These are phyloP conservation scores for Tetracladium maxilliforme DNA, from an alignment of 2,329 filamentous ascomycete genomes.

Conservation along the genomic window DNA sequence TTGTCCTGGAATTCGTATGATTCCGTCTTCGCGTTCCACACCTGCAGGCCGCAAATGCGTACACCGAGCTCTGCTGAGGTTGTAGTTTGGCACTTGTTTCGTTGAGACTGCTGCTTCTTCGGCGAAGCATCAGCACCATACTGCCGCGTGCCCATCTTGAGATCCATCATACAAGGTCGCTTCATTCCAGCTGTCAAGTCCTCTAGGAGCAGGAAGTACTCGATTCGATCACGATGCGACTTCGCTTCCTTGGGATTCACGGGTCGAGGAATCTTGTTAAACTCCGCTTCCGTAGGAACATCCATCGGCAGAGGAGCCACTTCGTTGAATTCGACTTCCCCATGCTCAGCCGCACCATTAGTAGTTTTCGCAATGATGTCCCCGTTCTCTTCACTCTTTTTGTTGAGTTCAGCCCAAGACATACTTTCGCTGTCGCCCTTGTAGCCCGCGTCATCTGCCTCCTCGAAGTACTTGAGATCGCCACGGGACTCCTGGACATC, in stretches of 20 bases:
- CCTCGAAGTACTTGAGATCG: constrained; percentile 81
- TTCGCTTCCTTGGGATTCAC: constrained; percentile 68
- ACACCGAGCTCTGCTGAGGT: constrained; percentile 88
- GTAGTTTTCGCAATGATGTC: not conserved
- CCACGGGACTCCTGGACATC: constrained; percentile 59
- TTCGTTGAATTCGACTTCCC: too few relatives aligned
- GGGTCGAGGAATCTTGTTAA: constrained; percentile 38
- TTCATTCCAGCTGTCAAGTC: constrained; percentile 96
- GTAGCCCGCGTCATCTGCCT: constrained; percentile 74
- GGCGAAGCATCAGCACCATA: constrained; percentile 85
- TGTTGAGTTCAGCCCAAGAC: too few relatives aligned
- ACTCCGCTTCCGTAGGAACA: constrained; percentile 19
- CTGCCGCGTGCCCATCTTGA: constrained; percentile 97
- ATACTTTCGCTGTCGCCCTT: constrained; percentile 54
- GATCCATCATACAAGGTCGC: constrained; percentile 85
- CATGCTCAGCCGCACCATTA: not conserved
- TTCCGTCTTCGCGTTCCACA: constrained; percentile 77
- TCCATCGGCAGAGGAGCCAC: too few relatives aligned
- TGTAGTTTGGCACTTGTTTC: constrained; percentile 81
- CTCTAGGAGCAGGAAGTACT: constrained; percentile 87
- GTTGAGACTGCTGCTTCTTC: constrained; percentile 87
- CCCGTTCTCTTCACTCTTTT: too few relatives aligned
- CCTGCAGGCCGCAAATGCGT: constrained; percentile 86
- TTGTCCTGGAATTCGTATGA: constrained; percentile 96
- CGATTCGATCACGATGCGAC: constrained; percentile 46